These are phyloP conservation scores for Aureobasidium melanogenum DNA, from an alignment of 2,329 filamentous ascomycete species.

Conservation along the genomic window DNA sequence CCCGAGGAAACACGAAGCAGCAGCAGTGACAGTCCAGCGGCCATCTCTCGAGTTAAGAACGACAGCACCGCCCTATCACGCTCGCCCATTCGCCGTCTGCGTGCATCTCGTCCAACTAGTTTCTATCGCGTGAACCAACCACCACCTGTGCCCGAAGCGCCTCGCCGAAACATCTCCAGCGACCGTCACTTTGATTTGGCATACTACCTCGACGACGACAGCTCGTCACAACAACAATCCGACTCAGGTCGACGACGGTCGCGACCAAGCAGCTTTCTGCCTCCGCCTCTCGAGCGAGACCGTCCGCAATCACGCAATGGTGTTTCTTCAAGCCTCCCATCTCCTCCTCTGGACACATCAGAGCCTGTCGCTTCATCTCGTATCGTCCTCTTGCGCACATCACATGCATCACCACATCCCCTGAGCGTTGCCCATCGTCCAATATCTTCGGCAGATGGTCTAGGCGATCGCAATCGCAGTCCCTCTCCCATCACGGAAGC, in stretches of 20 bases:
- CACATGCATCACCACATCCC: neutral
- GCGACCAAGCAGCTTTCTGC: neutral
- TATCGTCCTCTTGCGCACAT: neutral
- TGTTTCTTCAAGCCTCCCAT: neutral
- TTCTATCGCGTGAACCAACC: neutral
- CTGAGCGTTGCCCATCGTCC: neutral
- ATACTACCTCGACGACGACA: neutral
- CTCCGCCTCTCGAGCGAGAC: conserved; percentile 3
- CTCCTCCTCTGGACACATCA: conserved; percentile 6
- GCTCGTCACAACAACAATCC: neutral
- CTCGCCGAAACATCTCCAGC: neutral
- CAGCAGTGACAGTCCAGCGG: conserved; percentile 38
- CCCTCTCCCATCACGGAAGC: conserved; percentile 48
- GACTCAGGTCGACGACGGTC: neutral
- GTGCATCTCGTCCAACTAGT: neutral
- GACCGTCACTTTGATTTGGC: neutral
- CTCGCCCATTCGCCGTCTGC: conserved; percentile 47
- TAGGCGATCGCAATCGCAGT: conserved; percentile 78
- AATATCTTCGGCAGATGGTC: conserved; percentile 37
- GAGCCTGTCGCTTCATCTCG: neutral
- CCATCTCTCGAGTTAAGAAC: conserved; percentile 39
- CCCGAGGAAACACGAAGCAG: conserved; percentile 39
- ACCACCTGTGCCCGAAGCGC: conserved; percentile 1
- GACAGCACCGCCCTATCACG: conserved; percentile 46
- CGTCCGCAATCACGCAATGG: conserved; percentile 8